Evolutionary conservation across 2,329 filamentous ascomycete genomes (phyloP).

Genomic region (Dactylellina sp.): DNA sequence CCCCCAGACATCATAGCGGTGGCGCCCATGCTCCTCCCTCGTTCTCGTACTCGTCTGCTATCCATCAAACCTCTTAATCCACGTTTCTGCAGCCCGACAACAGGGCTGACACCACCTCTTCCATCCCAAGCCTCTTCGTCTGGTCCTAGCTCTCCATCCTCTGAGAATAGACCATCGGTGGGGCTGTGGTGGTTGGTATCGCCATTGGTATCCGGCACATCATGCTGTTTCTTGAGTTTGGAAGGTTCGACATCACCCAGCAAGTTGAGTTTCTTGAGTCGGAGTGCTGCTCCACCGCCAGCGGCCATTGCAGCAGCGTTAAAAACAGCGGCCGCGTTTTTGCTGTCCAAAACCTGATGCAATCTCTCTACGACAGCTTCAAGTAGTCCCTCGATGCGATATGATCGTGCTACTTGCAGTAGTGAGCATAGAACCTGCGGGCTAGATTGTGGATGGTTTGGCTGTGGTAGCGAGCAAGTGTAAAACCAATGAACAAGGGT

Average conservation of each 20-base stretch:
- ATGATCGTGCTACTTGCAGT: constrained; percentile 90
- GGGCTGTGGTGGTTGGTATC: constrained; percentile 44
- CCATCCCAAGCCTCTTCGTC: constrained; percentile 77
- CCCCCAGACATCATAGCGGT: constrained; percentile 31
- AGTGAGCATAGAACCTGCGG: constrained; percentile 96
- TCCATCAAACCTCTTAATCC: constrained; percentile 95
- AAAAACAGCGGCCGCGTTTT: constrained; percentile 96
- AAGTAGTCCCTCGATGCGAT: constrained; percentile 89
- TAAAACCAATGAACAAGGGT: constrained; percentile 93
- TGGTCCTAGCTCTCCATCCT: constrained; percentile 63
- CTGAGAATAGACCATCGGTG: constrained; percentile 62
- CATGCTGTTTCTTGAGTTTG: constrained; percentile 41
- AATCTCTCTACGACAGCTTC: constrained; percentile 93
- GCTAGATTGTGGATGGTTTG: constrained; percentile 82
- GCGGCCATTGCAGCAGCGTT: constrained; percentile 98
- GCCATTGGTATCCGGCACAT: constrained; percentile 42
- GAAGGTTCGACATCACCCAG: constrained; percentile 60
- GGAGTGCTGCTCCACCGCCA: constrained; percentile 86
- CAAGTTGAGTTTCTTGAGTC: constrained; percentile 72
- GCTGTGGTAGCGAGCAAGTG: constrained; percentile 84
- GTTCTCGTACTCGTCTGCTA: constrained; percentile 83
- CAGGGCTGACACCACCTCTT: constrained; percentile 81
- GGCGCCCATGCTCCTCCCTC: constrained; percentile 66
- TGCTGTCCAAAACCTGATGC: constrained; percentile 87
- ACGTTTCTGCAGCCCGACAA: constrained; percentile 94